Evolutionary conservation across 805 yeast genomes (phyloP).

Genomic region (Saccharomycopsis olivae): DNA sequence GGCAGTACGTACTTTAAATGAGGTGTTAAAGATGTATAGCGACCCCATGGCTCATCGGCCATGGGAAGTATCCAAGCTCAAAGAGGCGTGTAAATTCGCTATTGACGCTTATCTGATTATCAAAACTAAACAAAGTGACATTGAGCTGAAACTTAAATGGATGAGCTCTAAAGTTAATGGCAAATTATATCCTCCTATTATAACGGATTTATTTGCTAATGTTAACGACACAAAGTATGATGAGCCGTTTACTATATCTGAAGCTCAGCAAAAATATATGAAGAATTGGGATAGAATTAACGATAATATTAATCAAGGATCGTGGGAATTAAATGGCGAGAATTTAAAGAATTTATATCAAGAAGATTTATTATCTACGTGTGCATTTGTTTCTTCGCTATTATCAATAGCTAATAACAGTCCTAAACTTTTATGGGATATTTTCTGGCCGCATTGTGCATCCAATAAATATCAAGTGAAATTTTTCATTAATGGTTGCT

Average conservation of each 20-base stretch:
- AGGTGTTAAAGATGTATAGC: no score
- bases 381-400: constrained; percentile 14
- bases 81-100: no score
- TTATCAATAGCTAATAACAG: constrained; percentile 10
- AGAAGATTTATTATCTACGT: constrained; percentile 12
- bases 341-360: constrained; percentile 12
- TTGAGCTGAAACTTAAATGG: constrained; percentile 7
- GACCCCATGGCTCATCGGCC: no score
- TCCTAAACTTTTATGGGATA: constrained; percentile 1
- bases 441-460: constrained; percentile 5
- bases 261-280: constrained; percentile 1
- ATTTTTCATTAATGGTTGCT: constrained; percentile 13
- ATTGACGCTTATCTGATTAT: no score
- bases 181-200: constrained; percentile 11
- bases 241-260: constrained; percentile 2
- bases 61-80: no score
- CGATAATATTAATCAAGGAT: neutral
- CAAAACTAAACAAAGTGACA: no score
- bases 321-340: neutral
- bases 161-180: constrained; percentile 11
- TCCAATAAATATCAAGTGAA: constrained; percentile 13
- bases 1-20: no score
- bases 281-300: neutral
- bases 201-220: neutral
- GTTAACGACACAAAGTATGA: neutral